Conservation (phyloP, 2,329 filamentous ascomycete genomes). For the Colletotrichum shisoi region DNA sequence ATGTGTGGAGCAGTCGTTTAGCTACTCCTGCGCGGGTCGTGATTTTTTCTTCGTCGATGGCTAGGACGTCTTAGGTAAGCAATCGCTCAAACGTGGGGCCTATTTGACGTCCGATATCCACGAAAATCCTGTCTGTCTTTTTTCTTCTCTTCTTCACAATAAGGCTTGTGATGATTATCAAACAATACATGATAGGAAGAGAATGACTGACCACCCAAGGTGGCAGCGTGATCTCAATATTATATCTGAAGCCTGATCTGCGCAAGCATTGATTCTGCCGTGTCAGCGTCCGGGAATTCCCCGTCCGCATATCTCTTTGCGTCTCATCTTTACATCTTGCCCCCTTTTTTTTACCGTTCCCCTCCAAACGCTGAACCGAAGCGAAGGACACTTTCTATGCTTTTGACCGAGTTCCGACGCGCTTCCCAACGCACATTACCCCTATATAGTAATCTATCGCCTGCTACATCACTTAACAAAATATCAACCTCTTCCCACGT, state of each 20-base stretch:
- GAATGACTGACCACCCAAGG: conserved; percentile 64
- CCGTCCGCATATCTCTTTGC: conserved; percentile 11
- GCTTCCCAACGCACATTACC: not conserved
- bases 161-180: conserved; percentile 69
- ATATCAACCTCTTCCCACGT: not conserved
- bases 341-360: conserved; percentile 9
- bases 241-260: conserved; percentile 64
- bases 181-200: conserved; percentile 72
- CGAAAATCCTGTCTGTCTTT: conserved; percentile 41
- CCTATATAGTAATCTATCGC: not conserved
- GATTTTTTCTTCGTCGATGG: conserved; percentile 7
- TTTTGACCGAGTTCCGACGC: not conserved
- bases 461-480: not conserved
- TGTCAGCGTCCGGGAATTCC: conserved; percentile 11
- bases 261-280: conserved; percentile 22
- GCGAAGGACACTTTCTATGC: not conserved
- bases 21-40: not conserved
- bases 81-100: conserved; percentile 7
- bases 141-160: conserved; percentile 48
- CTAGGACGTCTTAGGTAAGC: conserved; percentile 31
- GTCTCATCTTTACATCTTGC: conserved; percentile 35
- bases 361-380: not conserved
- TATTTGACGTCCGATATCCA: conserved; percentile 37
- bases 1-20: conserved; percentile 27
- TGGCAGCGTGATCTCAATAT: conserved; percentile 68